Evolutionary conservation across 176 grass and related monocot species (phyloP).

Genomic region (Eragrostis nindensis): DNA sequence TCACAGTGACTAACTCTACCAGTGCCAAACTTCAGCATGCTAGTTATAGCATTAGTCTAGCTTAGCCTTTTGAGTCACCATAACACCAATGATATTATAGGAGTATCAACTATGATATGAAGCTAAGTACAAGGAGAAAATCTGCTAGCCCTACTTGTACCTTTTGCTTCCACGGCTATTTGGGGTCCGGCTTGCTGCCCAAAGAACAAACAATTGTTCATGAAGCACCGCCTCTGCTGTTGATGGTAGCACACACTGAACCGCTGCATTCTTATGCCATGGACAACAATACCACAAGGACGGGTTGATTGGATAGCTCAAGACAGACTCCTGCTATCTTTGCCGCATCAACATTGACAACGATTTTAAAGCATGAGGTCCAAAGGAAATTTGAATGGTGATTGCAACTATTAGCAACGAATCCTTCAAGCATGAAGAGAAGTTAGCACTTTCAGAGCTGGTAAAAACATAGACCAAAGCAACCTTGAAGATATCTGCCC

Average conservation of each 20-base stretch:
- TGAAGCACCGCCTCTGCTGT: slow-evolving; percentile 21
- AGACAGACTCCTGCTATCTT: slow-evolving; percentile 37
- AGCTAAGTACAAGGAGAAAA: slow-evolving; percentile 24
- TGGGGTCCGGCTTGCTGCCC: slow-evolving; percentile 36
- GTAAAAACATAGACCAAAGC: neutral
- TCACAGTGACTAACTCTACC: slow-evolving; percentile 39
- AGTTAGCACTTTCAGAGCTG: neutral
- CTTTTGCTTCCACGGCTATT: slow-evolving; percentile 45
- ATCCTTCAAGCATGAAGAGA: neutral
- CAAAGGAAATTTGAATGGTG: slow-evolving; percentile 13
- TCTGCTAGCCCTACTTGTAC: slow-evolving; percentile 45
- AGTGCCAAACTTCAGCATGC: slow-evolving; percentile 49
- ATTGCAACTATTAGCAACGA: neutral
- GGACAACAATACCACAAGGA: slow-evolving; percentile 49
- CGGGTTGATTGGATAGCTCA: slow-evolving; percentile 53
- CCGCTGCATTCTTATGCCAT: slow-evolving; percentile 38
- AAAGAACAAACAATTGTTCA: slow-evolving; percentile 47
- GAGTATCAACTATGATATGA: slow-evolving; percentile 11
- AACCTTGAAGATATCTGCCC: neutral
- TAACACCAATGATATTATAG: slow-evolving; percentile 24
- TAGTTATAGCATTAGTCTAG: slow-evolving; percentile 46
- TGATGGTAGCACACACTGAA: slow-evolving; percentile 36
- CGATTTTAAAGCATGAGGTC: slow-evolving; percentile 9
- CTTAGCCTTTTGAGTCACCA: slow-evolving; percentile 46
- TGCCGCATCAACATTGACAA: slow-evolving; percentile 35